phyloP scores from a whole-genome alignment of 1,139 yeast genomes.

The Geotrichum macrosporum region DNA sequence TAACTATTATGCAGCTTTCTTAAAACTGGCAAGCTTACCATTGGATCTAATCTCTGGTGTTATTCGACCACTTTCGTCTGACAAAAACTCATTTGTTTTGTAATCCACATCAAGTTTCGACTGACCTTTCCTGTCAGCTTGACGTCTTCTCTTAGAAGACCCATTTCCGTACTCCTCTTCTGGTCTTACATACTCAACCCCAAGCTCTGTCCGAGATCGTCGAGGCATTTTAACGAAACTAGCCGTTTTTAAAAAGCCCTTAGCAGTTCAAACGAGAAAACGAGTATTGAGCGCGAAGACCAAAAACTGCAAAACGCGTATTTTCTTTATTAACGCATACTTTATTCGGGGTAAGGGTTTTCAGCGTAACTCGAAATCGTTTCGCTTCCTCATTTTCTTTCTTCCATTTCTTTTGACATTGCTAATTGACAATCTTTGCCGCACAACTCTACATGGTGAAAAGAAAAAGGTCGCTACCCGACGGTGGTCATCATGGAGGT shows the following conservation, averaged over 20 bases:
- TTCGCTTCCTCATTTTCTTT: not conserved
- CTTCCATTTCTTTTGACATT: not conserved
- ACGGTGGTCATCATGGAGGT: slow-evolving; percentile 13
- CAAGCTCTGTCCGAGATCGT: not conserved
- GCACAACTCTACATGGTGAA: slow-evolving; percentile 17
- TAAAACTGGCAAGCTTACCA: not conserved
- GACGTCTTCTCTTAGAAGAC: too few species aligned
- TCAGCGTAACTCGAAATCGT: not conserved
- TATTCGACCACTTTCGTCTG: not conserved
- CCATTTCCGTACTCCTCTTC: not conserved
- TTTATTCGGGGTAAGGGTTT: slow-evolving; percentile 1
- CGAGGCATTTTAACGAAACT: not conserved
- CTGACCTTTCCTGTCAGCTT: too few species aligned
- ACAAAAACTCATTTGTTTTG: not conserved
- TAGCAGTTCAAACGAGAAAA: too few species aligned
- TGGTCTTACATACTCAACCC: not conserved
- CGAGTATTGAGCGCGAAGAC: too few species aligned
- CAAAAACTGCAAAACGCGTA: slow-evolving; percentile 2
- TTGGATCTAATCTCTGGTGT: not conserved
- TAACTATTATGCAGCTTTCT: not conserved
- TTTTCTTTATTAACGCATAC: too few species aligned
- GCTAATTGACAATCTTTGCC: not conserved
- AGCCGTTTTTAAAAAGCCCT: too few species aligned
- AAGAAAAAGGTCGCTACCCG: slow-evolving; percentile 19
- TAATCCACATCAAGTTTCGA: not conserved